These are phyloP conservation scores for Euphorbia neoarborescens DNA, from an alignment of 441 rosid species.

Conservation along the genomic window DNA sequence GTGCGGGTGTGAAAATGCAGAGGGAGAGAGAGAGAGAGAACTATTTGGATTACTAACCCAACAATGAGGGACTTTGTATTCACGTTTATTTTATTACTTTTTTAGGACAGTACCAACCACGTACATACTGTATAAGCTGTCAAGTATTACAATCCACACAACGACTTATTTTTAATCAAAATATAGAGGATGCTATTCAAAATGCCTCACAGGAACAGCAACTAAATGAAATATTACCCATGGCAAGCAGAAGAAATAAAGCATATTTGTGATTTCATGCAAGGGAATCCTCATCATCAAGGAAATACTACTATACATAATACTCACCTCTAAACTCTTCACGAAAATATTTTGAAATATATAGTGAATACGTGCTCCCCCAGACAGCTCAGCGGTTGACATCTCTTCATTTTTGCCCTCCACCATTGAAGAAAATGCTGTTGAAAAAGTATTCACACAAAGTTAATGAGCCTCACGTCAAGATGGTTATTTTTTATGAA, in stretches of 20 bases:
- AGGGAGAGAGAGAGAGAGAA: too few relatives aligned
- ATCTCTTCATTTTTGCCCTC: constrained; percentile 84
- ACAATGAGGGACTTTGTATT: background rate
- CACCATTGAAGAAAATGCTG: constrained; percentile 76
- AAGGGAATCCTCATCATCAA: background rate
- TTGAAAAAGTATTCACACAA: constrained; percentile 21
- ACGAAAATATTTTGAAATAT: constrained; percentile 80
- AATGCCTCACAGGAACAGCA: background rate
- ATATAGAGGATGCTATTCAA: background rate
- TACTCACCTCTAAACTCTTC: constrained; percentile 66
- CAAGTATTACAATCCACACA: background rate
- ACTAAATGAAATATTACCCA: constrained; percentile 2
- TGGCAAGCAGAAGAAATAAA: background rate
- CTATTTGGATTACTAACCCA: too few relatives aligned
- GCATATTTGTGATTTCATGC: background rate
- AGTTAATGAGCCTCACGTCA: constrained; percentile 13
- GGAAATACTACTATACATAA: background rate
- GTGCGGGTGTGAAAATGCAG: too few relatives aligned
- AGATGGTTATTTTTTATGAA: background rate
- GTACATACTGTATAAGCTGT: background rate
- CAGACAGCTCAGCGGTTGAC: constrained; percentile 81
- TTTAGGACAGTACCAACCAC: background rate
- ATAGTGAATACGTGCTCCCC: constrained; percentile 86
- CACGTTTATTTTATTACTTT: background rate
- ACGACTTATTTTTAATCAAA: background rate